Evolutionary conservation across 441 rosid species (phyloP), one percentile per base, ranked within the genome.

Genomic region (Populus tomentosa): DNA sequence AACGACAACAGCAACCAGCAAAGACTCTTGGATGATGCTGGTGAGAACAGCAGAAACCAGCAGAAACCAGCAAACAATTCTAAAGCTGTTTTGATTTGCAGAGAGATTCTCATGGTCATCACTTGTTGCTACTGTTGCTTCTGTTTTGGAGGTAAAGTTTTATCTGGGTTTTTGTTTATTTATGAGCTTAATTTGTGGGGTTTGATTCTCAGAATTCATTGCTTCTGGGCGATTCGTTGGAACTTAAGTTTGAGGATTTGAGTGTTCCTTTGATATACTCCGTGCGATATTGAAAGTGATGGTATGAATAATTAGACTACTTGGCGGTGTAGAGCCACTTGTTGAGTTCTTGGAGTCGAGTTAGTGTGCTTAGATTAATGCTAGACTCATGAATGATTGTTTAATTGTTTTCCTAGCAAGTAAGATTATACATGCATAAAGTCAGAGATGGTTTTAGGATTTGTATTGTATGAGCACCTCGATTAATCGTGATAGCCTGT

Each of bases 51-150:
- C n/a, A 53, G 9, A 6, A 53, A 53, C 61, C 61, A 53, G 7
- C 61, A 53, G 9, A 6, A 16, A 62, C n/a, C 84, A 38, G 13
- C 16, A 1, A 70, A 84, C 23, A 70, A 33, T 28, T 73, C 59
- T 36, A 82, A 75, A 62, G 50, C 77, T 76, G 70, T n/a, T 77
- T 18, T 70, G 77, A 30, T 87, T 26, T 84, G 83, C 81, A 73
- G 82, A 67, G 94, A 90, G 83, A 59, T 82, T 16, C 77, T 85
- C 72, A 77, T 85, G 88, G 71, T 91, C 72, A 72, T 85, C 69
- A 84, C 89, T 80, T 91, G 93, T 79, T 90, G 88, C 79, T 86
- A 82, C 85, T 86, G 93, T 40, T 90, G 94, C 80, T 89, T 89
- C 87, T 86, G 92, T 84, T 88, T 88, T 71, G 97, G 91, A 85